Evolutionary conservation across 208 protist species (phyloP).

Genomic region (Trypanosoma theileri): DNA sequence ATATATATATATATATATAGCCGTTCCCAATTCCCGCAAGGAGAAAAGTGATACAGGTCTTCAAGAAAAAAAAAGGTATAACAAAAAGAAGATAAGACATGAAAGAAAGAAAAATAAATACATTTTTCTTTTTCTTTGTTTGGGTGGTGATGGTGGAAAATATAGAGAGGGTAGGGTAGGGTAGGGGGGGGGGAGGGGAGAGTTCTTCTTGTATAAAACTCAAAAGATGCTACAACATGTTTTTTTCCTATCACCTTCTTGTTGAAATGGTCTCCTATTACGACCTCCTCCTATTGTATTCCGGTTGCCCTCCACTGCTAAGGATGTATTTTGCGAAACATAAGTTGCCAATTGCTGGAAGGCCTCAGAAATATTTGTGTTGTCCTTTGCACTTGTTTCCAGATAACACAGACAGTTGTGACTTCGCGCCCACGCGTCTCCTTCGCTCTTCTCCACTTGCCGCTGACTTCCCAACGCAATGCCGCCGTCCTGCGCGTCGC

Average conservation of each 20-base stretch:
- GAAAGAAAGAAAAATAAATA: too few species aligned
- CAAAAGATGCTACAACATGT: constrained; percentile 26
- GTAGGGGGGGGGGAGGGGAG: background rate
- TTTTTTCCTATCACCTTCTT: constrained; percentile 14
- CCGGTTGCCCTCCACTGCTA: constrained; percentile 27
- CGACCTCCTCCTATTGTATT: constrained; percentile 10
- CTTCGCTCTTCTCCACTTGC: constrained; percentile 79
- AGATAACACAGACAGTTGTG: constrained; percentile 83
- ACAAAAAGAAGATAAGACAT: too few species aligned
- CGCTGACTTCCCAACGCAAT: constrained; percentile 73
- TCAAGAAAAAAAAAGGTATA: too few species aligned
- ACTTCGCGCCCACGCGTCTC: constrained; percentile 73
- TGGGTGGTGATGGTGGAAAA: background rate
- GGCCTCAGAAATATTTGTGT: constrained; percentile 80
- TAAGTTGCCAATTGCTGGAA: constrained; percentile 87
- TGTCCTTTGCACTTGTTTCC: constrained; percentile 87
- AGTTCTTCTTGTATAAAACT: constrained; percentile 4
- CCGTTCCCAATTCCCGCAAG: too few species aligned
- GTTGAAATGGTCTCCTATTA: constrained; percentile 14
- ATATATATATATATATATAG: too few species aligned
- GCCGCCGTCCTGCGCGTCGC: constrained; percentile 53
- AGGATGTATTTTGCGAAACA: constrained; percentile 47
- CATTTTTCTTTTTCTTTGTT: too few species aligned
- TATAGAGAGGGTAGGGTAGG: background rate
- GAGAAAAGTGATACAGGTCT: too few species aligned